These are phyloP conservation scores for Aspergillus sp. DNA, from an alignment of 2,329 filamentous ascomycete species.

Conservation along the genomic window DNA sequence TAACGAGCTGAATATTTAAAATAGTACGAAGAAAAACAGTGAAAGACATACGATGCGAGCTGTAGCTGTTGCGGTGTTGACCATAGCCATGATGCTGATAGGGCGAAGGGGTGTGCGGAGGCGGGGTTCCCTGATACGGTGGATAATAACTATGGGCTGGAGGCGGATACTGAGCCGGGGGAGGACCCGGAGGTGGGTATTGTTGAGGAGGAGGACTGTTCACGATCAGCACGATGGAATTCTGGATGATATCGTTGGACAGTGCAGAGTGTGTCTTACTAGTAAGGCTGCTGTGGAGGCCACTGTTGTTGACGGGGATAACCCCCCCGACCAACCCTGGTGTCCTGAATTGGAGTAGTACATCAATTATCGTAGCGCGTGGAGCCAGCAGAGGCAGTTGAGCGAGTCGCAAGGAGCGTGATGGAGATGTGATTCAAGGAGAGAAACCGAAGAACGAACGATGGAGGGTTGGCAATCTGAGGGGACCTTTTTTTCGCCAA, in stretches of 20 bases:
- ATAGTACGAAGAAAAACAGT: too few species aligned
- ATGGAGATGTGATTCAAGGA: background rate
- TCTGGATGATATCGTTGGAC: background rate
- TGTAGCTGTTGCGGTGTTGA: background rate
- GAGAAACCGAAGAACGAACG: background rate
- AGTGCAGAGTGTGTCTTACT: slow-evolving; percentile 3
- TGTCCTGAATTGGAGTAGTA: slow-evolving; percentile 13
- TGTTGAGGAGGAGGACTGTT: slow-evolving; percentile 1
- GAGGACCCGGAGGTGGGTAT: slow-evolving; percentile 4
- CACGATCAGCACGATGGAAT: background rate
- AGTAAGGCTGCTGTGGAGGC: slow-evolving; percentile 9
- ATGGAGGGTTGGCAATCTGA: too few species aligned
- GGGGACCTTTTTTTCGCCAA: too few species aligned
- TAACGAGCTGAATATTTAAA: background rate
- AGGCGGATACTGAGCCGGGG: slow-evolving; percentile 2
- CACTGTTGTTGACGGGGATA: slow-evolving; percentile 9
- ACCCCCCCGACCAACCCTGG: slow-evolving; percentile 10
- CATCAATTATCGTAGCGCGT: slow-evolving; percentile 10
- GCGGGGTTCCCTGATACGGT: slow-evolving; percentile 10
- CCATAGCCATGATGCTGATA: slow-evolving; percentile 10
- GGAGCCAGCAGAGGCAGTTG: background rate
- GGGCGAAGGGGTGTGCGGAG: slow-evolving; percentile 9
- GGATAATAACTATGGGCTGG: slow-evolving; percentile 2
- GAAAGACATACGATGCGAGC: too few species aligned
- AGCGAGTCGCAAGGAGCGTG: background rate